These are phyloP conservation scores for Nothophaeocryptopus gaeumannii DNA, from an alignment of 2,329 filamentous ascomycete species.

Conservation along the genomic window DNA sequence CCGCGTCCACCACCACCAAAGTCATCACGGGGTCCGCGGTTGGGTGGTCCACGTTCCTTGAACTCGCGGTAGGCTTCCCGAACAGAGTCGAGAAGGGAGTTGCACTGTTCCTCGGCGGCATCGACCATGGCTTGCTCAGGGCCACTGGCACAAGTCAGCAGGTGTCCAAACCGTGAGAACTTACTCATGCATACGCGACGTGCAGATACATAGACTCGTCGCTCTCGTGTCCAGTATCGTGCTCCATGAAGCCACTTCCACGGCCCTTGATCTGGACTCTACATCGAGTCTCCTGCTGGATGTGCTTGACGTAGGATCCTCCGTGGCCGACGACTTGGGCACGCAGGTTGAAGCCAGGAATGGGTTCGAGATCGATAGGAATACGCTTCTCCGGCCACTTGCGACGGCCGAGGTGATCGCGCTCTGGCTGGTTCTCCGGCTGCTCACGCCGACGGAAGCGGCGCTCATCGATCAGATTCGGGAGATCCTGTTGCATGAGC, in stretches of 20 bases:
- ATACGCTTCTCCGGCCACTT: conserved; percentile 99
- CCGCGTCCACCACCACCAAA: conserved; percentile 40
- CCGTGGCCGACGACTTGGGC: conserved; percentile 94
- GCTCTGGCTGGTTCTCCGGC: conserved; percentile 64
- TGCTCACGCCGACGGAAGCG: conserved; percentile 74
- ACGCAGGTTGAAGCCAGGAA: conserved; percentile 91
- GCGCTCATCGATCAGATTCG: conserved; percentile 90
- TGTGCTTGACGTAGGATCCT: conserved; percentile 95
- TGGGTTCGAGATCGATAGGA: conserved; percentile 81
- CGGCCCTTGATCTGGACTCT: conserved; percentile 97
- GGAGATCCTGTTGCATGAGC: conserved; percentile 92
- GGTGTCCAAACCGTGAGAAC: background rate
- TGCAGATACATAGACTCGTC: conserved; percentile 97
- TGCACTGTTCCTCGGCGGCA: conserved; percentile 81
- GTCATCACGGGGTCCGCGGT: conserved; percentile 41
- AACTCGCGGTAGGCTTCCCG: conserved; percentile 84
- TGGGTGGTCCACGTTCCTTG: conserved; percentile 63
- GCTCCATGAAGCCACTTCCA: conserved; percentile 90
- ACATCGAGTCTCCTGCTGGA: conserved; percentile 91
- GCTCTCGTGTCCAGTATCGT: conserved; percentile 81
- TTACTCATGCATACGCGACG: conserved; percentile 67
- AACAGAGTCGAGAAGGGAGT: conserved; percentile 83
- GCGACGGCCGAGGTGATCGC: conserved; percentile 85
- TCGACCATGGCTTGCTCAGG: conserved; percentile 84
- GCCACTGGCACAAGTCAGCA: conserved; percentile 55